Evolutionary conservation across 441 rosid genomes (phyloP), one percentile per base, ranked within the genome.

Genomic region (Codiaeum variegatum): DNA sequence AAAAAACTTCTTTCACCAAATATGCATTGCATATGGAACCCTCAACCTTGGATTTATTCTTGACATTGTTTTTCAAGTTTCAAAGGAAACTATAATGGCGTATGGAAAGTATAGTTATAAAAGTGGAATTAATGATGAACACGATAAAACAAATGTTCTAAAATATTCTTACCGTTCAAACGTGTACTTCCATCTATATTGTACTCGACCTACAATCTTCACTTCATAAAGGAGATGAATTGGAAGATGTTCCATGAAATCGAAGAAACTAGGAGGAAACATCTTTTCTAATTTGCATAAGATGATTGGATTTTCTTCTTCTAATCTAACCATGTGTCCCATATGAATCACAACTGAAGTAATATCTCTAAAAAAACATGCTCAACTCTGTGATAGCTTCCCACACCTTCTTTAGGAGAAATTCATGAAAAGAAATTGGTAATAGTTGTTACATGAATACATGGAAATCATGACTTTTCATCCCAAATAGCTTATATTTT

Each of bases 131-230:
- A 1, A 40, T 3, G 6, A 40, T 40, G 6, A 40, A 40, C n/a
- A 11, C 44, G 3, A 40, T 40, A 5, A 3, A n/a, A n/a, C n/a
- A 40, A 40, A 40, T 40, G 44, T 1, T 40, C 9, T 11, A 40
- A 40, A 1, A 11, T 11, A 40, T 5, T 5, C 44, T 5, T 10
- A 62, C 46, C 42, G 47, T 36, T 69, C 44, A 75, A 60, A 49
- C 8, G 69, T 62, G 49, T 75, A 75, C 62, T 68, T 64, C 49
- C 60, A 70, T 19, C 28, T 2, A 36, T 31, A 76, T n/a, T 55
- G 42, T 0, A 76, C 34, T 0, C 21, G 71, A 0, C 67, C 56
- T 0, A 38, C 54, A 5, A 56, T 29, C 3, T 18, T 42, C 2
- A 55, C 68, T 24, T 71, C 68, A 13, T 46, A 32, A 3, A 38